Conservation (phyloP, 352 stramenopile genomes). For the Globisporangium orthogonon region DNA sequence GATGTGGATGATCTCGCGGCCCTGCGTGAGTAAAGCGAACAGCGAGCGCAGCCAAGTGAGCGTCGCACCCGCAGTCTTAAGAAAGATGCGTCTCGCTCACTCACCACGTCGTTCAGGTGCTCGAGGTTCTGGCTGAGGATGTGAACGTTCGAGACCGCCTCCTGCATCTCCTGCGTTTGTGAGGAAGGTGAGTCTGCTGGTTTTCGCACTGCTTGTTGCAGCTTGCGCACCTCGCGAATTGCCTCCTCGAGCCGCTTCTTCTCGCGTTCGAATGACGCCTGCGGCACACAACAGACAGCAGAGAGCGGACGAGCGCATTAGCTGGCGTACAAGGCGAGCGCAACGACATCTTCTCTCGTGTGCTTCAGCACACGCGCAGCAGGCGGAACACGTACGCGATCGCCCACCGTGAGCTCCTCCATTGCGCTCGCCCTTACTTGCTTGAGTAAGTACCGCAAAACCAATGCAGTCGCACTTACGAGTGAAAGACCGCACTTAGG, state of each 20-base stretch:
- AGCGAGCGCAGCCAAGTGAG: background rate
- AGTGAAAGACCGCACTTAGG: too few species aligned
- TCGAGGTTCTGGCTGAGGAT: constrained; percentile 80
- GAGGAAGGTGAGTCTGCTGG: background rate
- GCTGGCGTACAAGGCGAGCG: too few species aligned
- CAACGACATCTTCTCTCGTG: too few species aligned
- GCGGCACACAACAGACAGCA: background rate
- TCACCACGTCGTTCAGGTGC: constrained; percentile 75
- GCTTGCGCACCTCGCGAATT: constrained; percentile 46
- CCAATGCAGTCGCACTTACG: too few species aligned
- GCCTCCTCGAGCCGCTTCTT: constrained; percentile 64
- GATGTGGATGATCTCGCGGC: constrained; percentile 67
- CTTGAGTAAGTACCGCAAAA: too few species aligned
- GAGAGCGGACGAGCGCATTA: background rate
- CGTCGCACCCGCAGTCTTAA: too few species aligned
- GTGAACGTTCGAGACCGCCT: constrained; percentile 75
- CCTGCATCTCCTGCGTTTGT: constrained; percentile 51
- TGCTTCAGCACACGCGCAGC: too few species aligned
- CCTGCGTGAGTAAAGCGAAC: constrained; percentile 20
- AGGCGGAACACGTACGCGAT: too few species aligned
- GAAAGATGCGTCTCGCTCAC: background rate
- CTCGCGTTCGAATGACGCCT: constrained; percentile 68
- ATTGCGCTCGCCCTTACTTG: too few species aligned
- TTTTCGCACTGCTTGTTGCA: background rate
- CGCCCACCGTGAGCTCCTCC: too few species aligned